These are phyloP conservation scores for Colletotrichum sp. DNA, from an alignment of 2,329 filamentous ascomycete genomes.

Conservation along the genomic window DNA sequence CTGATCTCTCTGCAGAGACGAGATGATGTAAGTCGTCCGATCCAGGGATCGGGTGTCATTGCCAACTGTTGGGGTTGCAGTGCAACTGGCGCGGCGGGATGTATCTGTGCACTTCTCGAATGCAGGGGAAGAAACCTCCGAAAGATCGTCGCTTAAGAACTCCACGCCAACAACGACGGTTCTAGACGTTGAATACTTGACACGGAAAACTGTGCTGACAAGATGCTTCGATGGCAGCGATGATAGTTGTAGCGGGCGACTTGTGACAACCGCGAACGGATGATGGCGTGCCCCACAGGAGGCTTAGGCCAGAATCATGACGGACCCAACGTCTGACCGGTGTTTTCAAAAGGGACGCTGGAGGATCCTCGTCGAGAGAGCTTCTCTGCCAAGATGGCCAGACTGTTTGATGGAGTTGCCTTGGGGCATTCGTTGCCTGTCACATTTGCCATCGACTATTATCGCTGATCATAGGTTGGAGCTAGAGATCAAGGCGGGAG, in stretches of 20 bases:
- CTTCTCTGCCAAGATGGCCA: neutral
- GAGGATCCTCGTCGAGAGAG: neutral
- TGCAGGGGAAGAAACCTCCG: neutral
- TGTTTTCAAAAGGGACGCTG: neutral
- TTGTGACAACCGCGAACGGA: neutral
- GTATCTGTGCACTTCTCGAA: slow-evolving; percentile 1
- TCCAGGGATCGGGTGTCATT: neutral
- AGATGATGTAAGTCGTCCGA: slow-evolving; percentile 1
- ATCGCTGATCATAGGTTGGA: neutral
- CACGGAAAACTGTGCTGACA: neutral
- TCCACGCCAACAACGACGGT: neutral
- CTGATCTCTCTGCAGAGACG: neutral
- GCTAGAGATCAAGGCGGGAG: neutral
- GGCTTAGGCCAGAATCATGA: neutral
- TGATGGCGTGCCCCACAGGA: neutral
- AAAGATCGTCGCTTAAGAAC: neutral
- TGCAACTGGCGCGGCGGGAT: neutral
- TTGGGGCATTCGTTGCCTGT: neutral
- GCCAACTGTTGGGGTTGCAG: slow-evolving; percentile 1
- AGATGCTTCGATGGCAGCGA: neutral
- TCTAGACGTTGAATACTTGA: neutral
- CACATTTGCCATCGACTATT: neutral
- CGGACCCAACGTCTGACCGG: neutral
- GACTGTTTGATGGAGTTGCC: neutral
- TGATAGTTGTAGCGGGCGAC: neutral